phyloP scores from a whole-genome alignment of 495 filamentous ascomycete genomes.

The Aspergillus affinis region DNA sequence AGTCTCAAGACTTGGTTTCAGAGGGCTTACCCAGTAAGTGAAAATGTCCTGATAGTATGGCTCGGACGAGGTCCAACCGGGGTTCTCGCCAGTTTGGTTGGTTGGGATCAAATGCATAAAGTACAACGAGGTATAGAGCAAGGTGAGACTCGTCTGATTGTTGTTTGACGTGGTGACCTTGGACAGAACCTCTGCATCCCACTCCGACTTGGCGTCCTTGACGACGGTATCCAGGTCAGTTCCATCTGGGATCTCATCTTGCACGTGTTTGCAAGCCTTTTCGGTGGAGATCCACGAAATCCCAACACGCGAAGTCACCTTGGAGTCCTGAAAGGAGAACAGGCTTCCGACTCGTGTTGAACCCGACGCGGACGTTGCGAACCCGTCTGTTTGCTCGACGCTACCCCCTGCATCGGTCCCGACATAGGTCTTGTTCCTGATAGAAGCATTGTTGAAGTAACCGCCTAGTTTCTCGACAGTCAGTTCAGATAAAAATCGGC shows the following conservation, averaged over 20 bases:
- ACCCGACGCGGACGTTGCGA: conserved; percentile 27
- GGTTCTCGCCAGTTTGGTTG: conserved; percentile 72
- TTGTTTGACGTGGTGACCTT: conserved; percentile 60
- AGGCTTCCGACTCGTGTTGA: conserved; percentile 34
- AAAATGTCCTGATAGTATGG: conserved; percentile 57
- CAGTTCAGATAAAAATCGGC: conserved; percentile 8
- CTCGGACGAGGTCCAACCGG: conserved; percentile 61
- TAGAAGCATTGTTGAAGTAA: conserved; percentile 52
- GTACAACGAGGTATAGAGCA: conserved; percentile 68
- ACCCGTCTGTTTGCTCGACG: conserved; percentile 26
- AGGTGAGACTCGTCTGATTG: conserved; percentile 51
- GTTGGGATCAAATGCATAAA: conserved; percentile 70
- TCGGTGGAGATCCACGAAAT: conserved; percentile 66
- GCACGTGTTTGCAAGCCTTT: conserved; percentile 61
- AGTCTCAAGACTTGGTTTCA: neutral
- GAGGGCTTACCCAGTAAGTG: conserved; percentile 48
- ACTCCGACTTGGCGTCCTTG: conserved; percentile 46
- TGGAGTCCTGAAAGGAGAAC: conserved; percentile 33
- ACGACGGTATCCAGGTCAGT: conserved; percentile 50
- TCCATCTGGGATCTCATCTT: conserved; percentile 55
- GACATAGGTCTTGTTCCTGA: conserved; percentile 31
- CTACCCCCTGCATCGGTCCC: conserved; percentile 30
- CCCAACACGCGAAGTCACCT: conserved; percentile 63
- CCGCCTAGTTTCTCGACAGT: conserved; percentile 37
- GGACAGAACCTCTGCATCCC: conserved; percentile 62